Evolutionary conservation across 768 basidiomycete genomes (phyloP).

Genomic region (Daedaleopsis sinensis): DNA sequence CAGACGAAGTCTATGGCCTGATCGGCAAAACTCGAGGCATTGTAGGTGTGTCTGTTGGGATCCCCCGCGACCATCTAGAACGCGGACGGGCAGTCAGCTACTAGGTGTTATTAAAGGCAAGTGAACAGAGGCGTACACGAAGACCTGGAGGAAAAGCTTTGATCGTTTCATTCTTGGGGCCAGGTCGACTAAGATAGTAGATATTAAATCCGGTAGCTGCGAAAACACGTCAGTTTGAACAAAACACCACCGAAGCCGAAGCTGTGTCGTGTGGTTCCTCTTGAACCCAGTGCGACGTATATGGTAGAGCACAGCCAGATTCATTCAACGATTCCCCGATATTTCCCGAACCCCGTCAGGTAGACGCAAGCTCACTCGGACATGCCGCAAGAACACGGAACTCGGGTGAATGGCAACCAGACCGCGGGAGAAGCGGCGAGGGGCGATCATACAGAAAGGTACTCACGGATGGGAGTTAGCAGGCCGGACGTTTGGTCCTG

Average conservation of each 20-base stretch:
- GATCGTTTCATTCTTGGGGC: conserved; percentile 21
- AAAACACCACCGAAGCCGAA: conserved; percentile 1
- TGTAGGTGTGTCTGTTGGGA: conserved; percentile 34
- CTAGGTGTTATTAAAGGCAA: not conserved
- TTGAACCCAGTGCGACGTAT: too few species aligned
- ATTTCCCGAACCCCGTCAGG: too few species aligned
- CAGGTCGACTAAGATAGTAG: conserved; percentile 27
- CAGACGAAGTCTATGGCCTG: conserved; percentile 40
- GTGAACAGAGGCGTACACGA: conserved; percentile 3
- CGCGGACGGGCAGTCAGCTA: conserved; percentile 14
- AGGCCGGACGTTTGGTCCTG: conserved; percentile 18
- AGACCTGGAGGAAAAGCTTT: conserved; percentile 30
- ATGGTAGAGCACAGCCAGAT: too few species aligned
- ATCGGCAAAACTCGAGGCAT: conserved; percentile 31
- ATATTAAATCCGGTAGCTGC: conserved; percentile 24
- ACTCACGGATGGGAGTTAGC: conserved; percentile 24
- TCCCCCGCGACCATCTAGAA: conserved; percentile 34
- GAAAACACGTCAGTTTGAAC: not conserved
- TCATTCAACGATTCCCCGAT: too few species aligned
- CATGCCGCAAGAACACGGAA: too few species aligned
- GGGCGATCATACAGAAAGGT: not conserved
- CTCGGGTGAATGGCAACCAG: too few species aligned
- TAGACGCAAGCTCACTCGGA: too few species aligned
- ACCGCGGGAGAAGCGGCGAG: not conserved
- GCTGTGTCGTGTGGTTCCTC: conserved; percentile 9